phyloP scores from a whole-genome alignment of 768 basidiomycete species.

The Tremella mesenterica region DNA sequence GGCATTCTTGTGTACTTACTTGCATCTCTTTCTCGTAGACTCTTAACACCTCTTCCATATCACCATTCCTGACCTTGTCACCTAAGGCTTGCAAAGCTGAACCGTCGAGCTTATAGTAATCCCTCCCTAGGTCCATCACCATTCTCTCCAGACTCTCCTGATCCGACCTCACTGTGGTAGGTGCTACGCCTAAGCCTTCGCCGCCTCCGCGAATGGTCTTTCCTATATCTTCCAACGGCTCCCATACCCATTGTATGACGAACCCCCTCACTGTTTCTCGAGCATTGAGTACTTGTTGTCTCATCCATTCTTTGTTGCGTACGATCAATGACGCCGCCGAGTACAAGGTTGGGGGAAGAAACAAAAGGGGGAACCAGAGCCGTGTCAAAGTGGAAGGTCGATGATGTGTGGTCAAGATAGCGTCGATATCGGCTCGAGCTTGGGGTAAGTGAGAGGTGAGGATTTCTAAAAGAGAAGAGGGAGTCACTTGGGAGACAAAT shows the following conservation, averaged over 20 bases:
- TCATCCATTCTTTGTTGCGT: slow-evolving; percentile 55
- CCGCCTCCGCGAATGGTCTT: slow-evolving; percentile 75
- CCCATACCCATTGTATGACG: slow-evolving; percentile 71
- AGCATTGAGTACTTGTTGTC: slow-evolving; percentile 55
- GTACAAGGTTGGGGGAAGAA: slow-evolving; percentile 62
- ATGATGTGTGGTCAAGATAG: slow-evolving; percentile 48
- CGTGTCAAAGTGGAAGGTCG: slow-evolving; percentile 63
- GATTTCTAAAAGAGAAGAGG: slow-evolving; percentile 21
- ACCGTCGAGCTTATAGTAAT: slow-evolving; percentile 61
- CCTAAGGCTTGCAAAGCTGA: slow-evolving; percentile 61
- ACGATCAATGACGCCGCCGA: slow-evolving; percentile 53
- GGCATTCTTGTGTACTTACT: slow-evolving; percentile 30
- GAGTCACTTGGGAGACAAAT: slow-evolving; percentile 16
- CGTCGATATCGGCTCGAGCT: slow-evolving; percentile 38
- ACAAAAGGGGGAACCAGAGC: slow-evolving; percentile 71
- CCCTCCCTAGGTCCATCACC: slow-evolving; percentile 73
- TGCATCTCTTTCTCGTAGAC: slow-evolving; percentile 89
- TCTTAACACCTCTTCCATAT: slow-evolving; percentile 74
- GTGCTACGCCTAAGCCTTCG: slow-evolving; percentile 60
- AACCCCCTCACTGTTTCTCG: slow-evolving; percentile 64
- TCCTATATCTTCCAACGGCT: slow-evolving; percentile 71
- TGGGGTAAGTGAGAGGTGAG: slow-evolving; percentile 37
- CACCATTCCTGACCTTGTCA: slow-evolving; percentile 61
- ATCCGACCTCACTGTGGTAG: slow-evolving; percentile 76
- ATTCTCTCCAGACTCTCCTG: slow-evolving; percentile 83